A percentile compares a stretch with the other conserved stretches of the same genome.
Conservation (phyloP, 805 yeast genomes). For the Clavispora vitiphila region DNA sequence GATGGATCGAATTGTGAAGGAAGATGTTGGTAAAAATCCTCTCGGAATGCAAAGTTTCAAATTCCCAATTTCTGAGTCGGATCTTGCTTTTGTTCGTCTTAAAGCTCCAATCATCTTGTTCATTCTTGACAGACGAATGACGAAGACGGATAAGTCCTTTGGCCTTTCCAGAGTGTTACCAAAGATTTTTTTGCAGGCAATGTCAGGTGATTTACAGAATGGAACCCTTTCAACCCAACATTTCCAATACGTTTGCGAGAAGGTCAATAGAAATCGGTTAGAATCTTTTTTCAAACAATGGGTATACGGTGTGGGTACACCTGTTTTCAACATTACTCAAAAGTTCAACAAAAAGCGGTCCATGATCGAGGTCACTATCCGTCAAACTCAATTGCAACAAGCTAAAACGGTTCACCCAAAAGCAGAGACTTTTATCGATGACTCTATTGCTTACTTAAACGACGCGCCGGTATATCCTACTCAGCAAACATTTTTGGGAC, state of each 20-base stretch:
- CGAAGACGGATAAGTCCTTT: conserved; percentile 90
- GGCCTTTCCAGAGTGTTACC: conserved; percentile 91
- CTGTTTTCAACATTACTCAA: conserved; percentile 83
- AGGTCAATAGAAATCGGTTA: conserved; percentile 80
- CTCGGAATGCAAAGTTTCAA: conserved; percentile 64
- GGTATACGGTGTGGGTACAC: conserved; percentile 87
- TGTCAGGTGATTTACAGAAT: conserved; percentile 86
- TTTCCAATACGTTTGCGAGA: conserved; percentile 91
- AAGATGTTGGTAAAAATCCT: conserved; percentile 77
- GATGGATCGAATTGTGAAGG: conserved; percentile 62
- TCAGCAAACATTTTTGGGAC: conserved; percentile 73
- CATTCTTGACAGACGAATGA: conserved; percentile 87
- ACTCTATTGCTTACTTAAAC: conserved; percentile 39
- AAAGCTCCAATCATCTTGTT: conserved; percentile 84
- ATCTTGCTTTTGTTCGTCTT: conserved; percentile 62
- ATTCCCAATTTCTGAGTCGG: conserved; percentile 59
- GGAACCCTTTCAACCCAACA: conserved; percentile 76
- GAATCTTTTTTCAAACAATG: conserved; percentile 88
- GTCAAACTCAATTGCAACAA: conserved; percentile 79
- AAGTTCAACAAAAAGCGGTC: conserved; percentile 89
- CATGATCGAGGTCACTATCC: conserved; percentile 89
- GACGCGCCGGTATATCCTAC: conserved; percentile 35
- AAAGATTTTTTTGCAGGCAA: conserved; percentile 84
- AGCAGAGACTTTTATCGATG: conserved; percentile 40
- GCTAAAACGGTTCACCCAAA: conserved; percentile 34